Evolutionary conservation across 1,284 basidiomycete species (phyloP).

Genomic region (Athelia sp.): DNA sequence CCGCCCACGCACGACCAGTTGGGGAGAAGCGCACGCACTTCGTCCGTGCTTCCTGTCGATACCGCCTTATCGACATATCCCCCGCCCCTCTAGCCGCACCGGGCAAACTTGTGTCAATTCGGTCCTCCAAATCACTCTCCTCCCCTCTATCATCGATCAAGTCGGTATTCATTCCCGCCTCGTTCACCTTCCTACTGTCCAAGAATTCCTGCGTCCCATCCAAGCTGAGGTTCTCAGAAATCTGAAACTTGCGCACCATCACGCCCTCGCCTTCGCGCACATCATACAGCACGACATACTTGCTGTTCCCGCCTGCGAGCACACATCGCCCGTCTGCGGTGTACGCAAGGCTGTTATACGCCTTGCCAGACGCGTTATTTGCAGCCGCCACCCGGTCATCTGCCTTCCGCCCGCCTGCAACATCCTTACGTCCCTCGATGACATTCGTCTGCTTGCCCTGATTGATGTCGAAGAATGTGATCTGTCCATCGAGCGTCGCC

Average conservation of each 20-base stretch:
- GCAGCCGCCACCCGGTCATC: slow-evolving; percentile 89
- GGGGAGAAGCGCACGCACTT: slow-evolving; percentile 94
- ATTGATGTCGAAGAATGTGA: slow-evolving; percentile 85
- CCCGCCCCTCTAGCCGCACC: slow-evolving; percentile 76
- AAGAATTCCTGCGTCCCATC: slow-evolving; percentile 97
- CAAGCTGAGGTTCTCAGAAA: slow-evolving; percentile 89
- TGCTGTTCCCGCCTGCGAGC: slow-evolving; percentile 94
- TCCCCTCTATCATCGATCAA: slow-evolving; percentile 82
- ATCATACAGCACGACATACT: slow-evolving; percentile 96
- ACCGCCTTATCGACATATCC: slow-evolving; percentile 85
- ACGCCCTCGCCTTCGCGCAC: slow-evolving; percentile 89
- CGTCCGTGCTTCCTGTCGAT: slow-evolving; percentile 84
- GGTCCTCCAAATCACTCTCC: slow-evolving; percentile 86
- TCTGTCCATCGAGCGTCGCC: slow-evolving; percentile 90
- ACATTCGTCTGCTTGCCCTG: slow-evolving; percentile 83
- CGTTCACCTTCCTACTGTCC: slow-evolving; percentile 83
- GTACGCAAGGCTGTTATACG: slow-evolving; percentile 90
- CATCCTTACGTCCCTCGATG: slow-evolving; percentile 91
- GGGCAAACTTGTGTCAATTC: slow-evolving; percentile 79
- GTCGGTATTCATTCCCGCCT: slow-evolving; percentile 74
- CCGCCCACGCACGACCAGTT: slow-evolving; percentile 93
- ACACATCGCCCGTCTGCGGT: slow-evolving; percentile 92
- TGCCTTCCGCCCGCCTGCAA: slow-evolving; percentile 87
- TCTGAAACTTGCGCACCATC: slow-evolving; percentile 93
- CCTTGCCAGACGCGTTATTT: slow-evolving; percentile 85